phyloP scores from a whole-genome alignment of 139 green algal genomes.

The Coccomyxa sp. region DNA sequence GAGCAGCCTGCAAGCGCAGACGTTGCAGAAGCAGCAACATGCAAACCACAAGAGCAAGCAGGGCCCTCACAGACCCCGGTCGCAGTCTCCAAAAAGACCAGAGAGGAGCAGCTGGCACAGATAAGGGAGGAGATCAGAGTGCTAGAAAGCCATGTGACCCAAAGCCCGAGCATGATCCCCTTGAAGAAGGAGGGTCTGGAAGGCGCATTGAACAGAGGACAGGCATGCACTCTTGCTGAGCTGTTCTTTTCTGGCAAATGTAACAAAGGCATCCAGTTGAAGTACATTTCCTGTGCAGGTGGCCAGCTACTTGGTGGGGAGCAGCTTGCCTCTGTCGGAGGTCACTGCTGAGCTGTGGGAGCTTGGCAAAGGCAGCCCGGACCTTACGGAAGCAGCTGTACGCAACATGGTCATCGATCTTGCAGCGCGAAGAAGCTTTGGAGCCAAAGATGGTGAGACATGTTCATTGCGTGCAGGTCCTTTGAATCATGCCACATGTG shows the following conservation, averaged over 20 bases:
- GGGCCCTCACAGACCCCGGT: too few species aligned
- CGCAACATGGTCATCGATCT: conserved; percentile 42
- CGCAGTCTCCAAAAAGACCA: too few species aligned
- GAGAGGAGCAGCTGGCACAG: too few species aligned
- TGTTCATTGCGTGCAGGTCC: too few species aligned
- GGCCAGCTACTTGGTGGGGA: conserved; percentile 34
- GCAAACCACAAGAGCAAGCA: too few species aligned
- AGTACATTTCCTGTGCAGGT: conserved; percentile 20
- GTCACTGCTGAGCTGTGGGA: conserved; percentile 34
- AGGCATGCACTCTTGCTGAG: background rate
- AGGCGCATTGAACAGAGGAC: background rate
- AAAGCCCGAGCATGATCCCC: too few species aligned
- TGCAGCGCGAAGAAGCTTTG: conserved; percentile 54
- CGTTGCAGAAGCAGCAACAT: too few species aligned
- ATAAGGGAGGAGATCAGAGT: too few species aligned
- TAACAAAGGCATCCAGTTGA: background rate
- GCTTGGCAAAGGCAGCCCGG: conserved; percentile 16
- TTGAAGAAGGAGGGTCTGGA: too few species aligned
- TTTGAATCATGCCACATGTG: too few species aligned
- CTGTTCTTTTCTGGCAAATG: background rate
- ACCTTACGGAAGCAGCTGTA: conserved; percentile 25
- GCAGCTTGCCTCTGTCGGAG: conserved; percentile 18
- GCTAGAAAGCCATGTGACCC: too few species aligned
- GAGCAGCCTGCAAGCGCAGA: too few species aligned
- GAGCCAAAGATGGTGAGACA: conserved; percentile 44